Percentiles rank a stretch among this genome's conserved stretches.
Evolutionary conservation across 495 filamentous ascomycete species (phyloP).

Genomic region (Hyaloscypha finlandica): DNA sequence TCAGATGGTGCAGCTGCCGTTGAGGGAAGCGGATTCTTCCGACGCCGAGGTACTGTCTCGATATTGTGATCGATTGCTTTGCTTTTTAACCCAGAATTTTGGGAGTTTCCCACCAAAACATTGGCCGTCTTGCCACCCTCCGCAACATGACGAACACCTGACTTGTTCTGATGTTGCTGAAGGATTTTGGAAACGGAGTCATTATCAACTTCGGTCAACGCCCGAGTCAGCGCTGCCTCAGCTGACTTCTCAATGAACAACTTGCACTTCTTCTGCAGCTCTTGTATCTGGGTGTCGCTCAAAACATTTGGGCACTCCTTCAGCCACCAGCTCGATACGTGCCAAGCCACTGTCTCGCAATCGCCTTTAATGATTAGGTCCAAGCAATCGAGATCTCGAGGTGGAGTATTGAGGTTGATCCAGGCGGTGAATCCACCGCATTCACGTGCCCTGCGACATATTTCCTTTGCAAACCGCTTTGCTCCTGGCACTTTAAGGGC

Average conservation of each 20-base stretch:
- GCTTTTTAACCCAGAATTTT: conserved; percentile 6
- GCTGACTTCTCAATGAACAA: conserved; percentile 13
- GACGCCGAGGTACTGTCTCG: no score
- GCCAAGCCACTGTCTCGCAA: conserved; percentile 13
- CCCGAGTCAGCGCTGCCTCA: conserved; percentile 5
- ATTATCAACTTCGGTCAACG: conserved; percentile 3
- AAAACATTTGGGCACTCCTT: conserved; percentile 14
- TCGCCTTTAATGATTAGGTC: conserved; percentile 17
- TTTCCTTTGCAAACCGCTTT: conserved; percentile 18
- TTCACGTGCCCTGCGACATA: conserved; percentile 1
- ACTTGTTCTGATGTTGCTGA: conserved; percentile 9
- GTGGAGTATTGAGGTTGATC: conserved; percentile 14
- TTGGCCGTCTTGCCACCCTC: neutral
- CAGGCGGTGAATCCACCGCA: conserved; percentile 1
- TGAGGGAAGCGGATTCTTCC: no score
- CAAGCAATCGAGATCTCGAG: conserved; percentile 18
- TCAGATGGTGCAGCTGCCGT: neutral
- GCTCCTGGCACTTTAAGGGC: conserved; percentile 12
- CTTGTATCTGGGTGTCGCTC: conserved; percentile 20
- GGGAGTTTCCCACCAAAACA: neutral
- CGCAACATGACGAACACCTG: conserved; percentile 4
- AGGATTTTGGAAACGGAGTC: conserved; percentile 17
- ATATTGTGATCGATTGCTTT: neutral
- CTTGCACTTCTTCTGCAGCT: conserved; percentile 19
- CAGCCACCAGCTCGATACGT: conserved; percentile 17